A percentile compares a stretch with the other conserved stretches of the same genome.
Conservation (phyloP, 164 flowering plant species). For the Berberis thunbergii region DNA sequence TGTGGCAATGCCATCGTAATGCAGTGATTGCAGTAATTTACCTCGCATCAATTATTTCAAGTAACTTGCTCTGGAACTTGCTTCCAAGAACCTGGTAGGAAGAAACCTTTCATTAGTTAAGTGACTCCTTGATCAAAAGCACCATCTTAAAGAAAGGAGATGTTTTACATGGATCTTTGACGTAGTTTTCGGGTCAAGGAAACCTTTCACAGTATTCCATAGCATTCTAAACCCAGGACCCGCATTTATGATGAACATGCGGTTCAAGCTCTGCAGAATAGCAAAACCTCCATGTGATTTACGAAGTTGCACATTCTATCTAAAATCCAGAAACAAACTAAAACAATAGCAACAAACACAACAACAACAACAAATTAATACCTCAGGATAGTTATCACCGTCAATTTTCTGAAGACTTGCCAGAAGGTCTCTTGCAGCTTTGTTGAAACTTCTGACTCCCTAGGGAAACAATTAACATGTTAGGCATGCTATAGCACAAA, state of each 20-base stretch:
- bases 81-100: slow-evolving; percentile 69
- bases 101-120: slow-evolving; percentile 2
- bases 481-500: slow-evolving; percentile 1
- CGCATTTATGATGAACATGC: slow-evolving; percentile 96
- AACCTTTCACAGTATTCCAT: slow-evolving; percentile 77
- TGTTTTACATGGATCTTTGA: slow-evolving; percentile 67
- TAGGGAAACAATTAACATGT: slow-evolving; percentile 18
- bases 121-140: neutral
- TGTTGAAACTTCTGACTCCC: slow-evolving; percentile 77
- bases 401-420: slow-evolving; percentile 71
- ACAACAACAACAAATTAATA: slow-evolving; percentile 13
- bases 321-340: neutral
- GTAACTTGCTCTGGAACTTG: slow-evolving; percentile 89
- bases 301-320: neutral
- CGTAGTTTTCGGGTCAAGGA: slow-evolving; percentile 91
- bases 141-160: neutral
- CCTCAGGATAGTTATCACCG: slow-evolving; percentile 96
- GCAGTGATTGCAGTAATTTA: slow-evolving; percentile 9
- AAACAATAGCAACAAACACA: neutral
- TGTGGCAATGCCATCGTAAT: too few relatives aligned
- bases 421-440: slow-evolving; percentile 83
- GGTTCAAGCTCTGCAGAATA: slow-evolving; percentile 51
- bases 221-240: slow-evolving; percentile 84
- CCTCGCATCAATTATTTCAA: slow-evolving; percentile 83
- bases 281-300: neutral